Percentiles rank a stretch among this genome's conserved stretches.
Conservation (phyloP, 1,284 basidiomycete species). For the Farysia itapuensis region DNA sequence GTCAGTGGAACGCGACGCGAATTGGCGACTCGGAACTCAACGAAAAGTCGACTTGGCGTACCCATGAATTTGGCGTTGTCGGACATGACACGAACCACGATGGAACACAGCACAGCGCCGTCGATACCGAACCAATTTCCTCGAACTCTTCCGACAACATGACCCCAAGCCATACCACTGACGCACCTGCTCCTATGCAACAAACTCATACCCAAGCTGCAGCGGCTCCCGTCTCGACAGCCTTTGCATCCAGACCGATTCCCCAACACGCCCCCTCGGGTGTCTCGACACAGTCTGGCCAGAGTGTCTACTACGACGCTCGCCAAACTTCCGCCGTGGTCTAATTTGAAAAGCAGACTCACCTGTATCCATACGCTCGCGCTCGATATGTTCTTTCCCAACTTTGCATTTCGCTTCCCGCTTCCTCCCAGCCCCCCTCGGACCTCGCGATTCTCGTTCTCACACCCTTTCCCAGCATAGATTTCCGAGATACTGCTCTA, state of each 20-base stretch:
- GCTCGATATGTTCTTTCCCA: no score
- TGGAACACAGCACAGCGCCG: not conserved
- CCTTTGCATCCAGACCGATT: slow-evolving; percentile 1
- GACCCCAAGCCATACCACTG: not conserved
- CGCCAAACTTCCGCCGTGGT: no score
- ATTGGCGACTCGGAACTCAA: slow-evolving; percentile 17
- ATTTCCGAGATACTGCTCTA: no score
- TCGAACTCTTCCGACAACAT: slow-evolving; percentile 7
- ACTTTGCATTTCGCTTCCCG: no score
- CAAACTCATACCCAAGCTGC: not conserved
- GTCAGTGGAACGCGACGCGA: slow-evolving; percentile 28
- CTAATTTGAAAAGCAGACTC: no score
- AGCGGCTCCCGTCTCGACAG: slow-evolving; percentile 4
- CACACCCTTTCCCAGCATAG: no score
- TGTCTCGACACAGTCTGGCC: slow-evolving; percentile 18
- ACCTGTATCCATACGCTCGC: no score
- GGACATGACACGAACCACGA: slow-evolving; percentile 3
- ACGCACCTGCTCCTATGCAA: not conserved
- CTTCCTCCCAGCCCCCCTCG: no score
- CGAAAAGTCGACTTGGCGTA: slow-evolving; percentile 3
- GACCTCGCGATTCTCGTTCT: no score
- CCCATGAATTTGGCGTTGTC: slow-evolving; percentile 19
- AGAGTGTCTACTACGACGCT: slow-evolving; percentile 27
- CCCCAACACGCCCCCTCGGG: slow-evolving; percentile 14
- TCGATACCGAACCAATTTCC: slow-evolving; percentile 5